These are phyloP conservation scores for Erigeron philadelphicus DNA, from an alignment of 140 eudicot genomes.

Conservation along the genomic window DNA sequence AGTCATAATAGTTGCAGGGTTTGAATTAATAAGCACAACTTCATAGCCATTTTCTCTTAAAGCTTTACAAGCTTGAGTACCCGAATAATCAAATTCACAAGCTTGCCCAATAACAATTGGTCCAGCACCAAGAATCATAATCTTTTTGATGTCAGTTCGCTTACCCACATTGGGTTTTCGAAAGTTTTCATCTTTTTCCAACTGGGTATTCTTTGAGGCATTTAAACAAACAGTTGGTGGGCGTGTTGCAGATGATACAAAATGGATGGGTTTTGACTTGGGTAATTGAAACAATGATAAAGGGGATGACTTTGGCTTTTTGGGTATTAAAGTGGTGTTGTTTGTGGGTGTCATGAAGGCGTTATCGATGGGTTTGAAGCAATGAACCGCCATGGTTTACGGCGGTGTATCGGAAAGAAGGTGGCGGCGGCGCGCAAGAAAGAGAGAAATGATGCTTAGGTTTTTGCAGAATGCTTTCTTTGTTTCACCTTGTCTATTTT, in stretches of 20 bases:
- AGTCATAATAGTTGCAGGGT: slow-evolving; percentile 98
- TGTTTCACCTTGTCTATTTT: neutral
- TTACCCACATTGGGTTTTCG: slow-evolving; percentile 45
- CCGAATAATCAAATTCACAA: slow-evolving; percentile 91
- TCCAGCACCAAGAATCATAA: slow-evolving; percentile 89
- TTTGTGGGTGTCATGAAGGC: slow-evolving; percentile 19
- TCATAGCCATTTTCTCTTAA: slow-evolving; percentile 86
- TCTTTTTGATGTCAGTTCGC: slow-evolving; percentile 87
- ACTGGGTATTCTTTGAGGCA: slow-evolving; percentile 3
- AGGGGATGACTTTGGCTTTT: slow-evolving; percentile 21
- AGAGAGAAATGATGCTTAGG: neutral
- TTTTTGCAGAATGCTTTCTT: neutral
- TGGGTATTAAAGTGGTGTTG: slow-evolving; percentile 18
- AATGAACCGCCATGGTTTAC: slow-evolving; percentile 22
- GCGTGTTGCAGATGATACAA: slow-evolving; percentile 21
- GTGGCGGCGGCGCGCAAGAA: slow-evolving; percentile 23
- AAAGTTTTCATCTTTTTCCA: neutral
- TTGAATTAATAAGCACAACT: slow-evolving; percentile 73
- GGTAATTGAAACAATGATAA: slow-evolving; percentile 11
- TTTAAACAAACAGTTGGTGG: slow-evolving; percentile 13
- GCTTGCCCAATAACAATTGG: slow-evolving; percentile 97
- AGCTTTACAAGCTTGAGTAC: slow-evolving; percentile 96
- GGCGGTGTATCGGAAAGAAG: neutral
- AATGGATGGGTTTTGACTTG: slow-evolving; percentile 21
- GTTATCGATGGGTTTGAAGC: slow-evolving; percentile 24